Evolutionary conservation across 805 yeast species (phyloP).

Genomic region (Candida tallmaniae): DNA sequence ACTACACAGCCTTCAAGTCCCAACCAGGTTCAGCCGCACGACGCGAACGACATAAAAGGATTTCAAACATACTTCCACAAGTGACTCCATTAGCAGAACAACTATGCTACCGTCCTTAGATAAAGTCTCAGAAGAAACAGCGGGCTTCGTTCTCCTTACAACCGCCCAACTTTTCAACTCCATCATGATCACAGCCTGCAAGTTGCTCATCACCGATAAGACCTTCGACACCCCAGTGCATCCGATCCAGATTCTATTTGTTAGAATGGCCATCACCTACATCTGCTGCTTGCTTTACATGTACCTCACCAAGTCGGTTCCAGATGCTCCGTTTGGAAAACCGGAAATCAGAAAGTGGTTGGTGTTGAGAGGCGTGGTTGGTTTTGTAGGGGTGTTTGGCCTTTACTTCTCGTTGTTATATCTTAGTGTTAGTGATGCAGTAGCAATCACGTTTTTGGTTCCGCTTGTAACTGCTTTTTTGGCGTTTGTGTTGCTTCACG

Average conservation of each 20-base stretch:
- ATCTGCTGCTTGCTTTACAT: constrained; percentile 54
- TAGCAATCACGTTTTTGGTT: constrained; percentile 69
- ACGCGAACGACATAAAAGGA: too few species aligned
- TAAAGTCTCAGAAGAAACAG: too few species aligned
- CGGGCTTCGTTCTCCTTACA: constrained; percentile 56
- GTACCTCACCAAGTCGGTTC: constrained; percentile 43
- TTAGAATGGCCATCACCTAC: constrained; percentile 72
- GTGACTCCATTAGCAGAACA: too few species aligned
- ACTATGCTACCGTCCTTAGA: too few species aligned
- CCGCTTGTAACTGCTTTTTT: constrained; percentile 74
- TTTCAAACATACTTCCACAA: too few species aligned
- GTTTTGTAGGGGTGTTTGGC: constrained; percentile 77
- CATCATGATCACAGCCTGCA: constrained; percentile 70
- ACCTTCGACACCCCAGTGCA: constrained; percentile 58
- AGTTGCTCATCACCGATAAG: constrained; percentile 64
- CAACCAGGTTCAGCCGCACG: too few species aligned
- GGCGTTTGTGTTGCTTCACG: constrained; percentile 66
- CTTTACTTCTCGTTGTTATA: constrained; percentile 71
- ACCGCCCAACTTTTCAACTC: constrained; percentile 71
- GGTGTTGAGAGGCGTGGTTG: constrained; percentile 61
- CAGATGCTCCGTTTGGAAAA: constrained; percentile 70
- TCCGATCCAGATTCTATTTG: constrained; percentile 74
- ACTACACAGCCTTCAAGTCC: too few species aligned
- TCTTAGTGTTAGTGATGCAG: constrained; percentile 74
- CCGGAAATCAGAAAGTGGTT: constrained; percentile 49